Base-by-base conservation (phyloP, 1,284 basidiomycete species). In the Wallemia mellicola region DNA sequence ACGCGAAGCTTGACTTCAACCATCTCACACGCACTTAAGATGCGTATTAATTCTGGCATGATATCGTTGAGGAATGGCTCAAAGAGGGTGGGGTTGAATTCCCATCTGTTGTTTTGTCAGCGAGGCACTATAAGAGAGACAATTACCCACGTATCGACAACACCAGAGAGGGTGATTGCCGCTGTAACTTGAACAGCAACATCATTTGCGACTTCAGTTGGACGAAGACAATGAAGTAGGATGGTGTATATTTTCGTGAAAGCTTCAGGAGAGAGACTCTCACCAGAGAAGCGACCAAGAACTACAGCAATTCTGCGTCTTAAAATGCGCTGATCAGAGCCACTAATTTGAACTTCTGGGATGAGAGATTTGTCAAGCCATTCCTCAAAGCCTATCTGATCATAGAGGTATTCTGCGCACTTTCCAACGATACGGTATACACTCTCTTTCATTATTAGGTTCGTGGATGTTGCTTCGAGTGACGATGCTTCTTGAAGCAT, bases 281-380 rank as follows among this genome's bases (percentile, higher is more conserved):
- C 80, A 2, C 75, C 73, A 25, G 85, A 76, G 80, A 83, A 86
- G 73, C 82, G 83, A 15, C 86, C 86, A 54, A 92, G 77, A 3
- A 89, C 70, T 86, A 86, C 89, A 0, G 86, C 86, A 62, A 91
- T 82, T 54, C 87, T 78, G 24, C 86, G 78, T 70, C 91, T 88
- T 61, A 91, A 76, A 57, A 91, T 17, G 30, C 57, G 17, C 7
- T 22, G 56, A 17, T 27, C 22, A 24, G 25, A 22, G 56, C 59
- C 7, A 56, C 15, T 7, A 19, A 28, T n/a, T n/a, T 57, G 55
- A 7, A 57, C 55, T 25, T 57, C 14, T 2, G 55, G 67, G 67
- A 61, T 59, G 67, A 67, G 26, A 65, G 60, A 24, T 62, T 63
- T 60, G 67, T 65, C 64, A 1, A 69, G 62, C 68, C 68, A 70